Percentiles rank a stretch among this genome's conserved stretches.
phyloP scores from a whole-genome alignment of 345 rosid species.

The Pistacia integerrima region DNA sequence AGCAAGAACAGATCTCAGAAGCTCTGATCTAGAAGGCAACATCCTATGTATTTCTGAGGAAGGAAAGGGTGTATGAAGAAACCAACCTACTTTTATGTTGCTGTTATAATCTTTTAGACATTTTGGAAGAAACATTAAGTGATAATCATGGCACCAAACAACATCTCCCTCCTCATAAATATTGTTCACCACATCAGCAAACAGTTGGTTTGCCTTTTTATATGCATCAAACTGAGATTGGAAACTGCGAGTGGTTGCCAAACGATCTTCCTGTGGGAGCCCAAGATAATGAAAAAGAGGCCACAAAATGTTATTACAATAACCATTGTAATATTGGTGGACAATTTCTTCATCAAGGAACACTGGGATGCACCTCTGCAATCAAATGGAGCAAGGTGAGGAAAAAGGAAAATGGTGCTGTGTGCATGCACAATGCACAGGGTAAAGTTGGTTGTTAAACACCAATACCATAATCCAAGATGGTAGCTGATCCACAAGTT shows the following conservation, averaged over 20 bases:
- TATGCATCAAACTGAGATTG: slow-evolving; percentile 68
- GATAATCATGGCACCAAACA: slow-evolving; percentile 71
- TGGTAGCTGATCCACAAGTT: neutral
- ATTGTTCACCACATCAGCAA: slow-evolving; percentile 54
- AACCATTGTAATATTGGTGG: slow-evolving; percentile 62
- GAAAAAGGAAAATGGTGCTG: neutral
- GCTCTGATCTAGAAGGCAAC: slow-evolving; percentile 56
- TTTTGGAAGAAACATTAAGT: slow-evolving; percentile 58
- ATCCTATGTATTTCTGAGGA: slow-evolving; percentile 63
- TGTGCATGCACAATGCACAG: neutral
- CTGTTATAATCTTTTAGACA: slow-evolving; percentile 46
- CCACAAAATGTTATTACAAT: slow-evolving; percentile 65
- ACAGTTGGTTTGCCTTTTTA: slow-evolving; percentile 61
- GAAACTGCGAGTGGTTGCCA: slow-evolving; percentile 59
- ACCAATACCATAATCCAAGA: slow-evolving; percentile 3
- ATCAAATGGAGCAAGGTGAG: slow-evolving; percentile 1
- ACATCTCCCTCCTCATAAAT: slow-evolving; percentile 60
- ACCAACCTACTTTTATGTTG: slow-evolving; percentile 64
- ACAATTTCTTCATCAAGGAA: slow-evolving; percentile 58
- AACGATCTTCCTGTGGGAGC: slow-evolving; percentile 64
- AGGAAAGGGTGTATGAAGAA: slow-evolving; percentile 62
- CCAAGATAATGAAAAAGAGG: slow-evolving; percentile 67
- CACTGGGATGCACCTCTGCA: slow-evolving; percentile 67
- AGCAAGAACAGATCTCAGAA: slow-evolving; percentile 55
- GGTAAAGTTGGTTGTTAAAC: neutral